Percentiles rank a stretch among this genome's conserved stretches.
Evolutionary conservation across 345 rosid genomes (phyloP).

Genomic region (Salix koriyanagi): DNA sequence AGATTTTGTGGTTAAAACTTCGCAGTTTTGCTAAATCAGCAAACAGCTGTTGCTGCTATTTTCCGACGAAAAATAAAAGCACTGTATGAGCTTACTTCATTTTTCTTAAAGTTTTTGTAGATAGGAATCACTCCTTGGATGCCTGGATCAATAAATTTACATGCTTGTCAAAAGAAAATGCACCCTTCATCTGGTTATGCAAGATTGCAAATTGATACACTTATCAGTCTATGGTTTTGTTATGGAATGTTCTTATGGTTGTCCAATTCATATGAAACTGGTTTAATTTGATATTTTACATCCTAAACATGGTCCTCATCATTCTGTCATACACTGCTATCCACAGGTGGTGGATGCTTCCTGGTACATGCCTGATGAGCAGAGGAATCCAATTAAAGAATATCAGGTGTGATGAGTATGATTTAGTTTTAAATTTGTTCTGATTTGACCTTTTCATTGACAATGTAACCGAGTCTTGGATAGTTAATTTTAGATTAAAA

Average conservation of each 20-base stretch:
- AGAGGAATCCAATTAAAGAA: slow-evolving; percentile 94
- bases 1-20: background rate
- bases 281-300: background rate
- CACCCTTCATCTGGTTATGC: background rate
- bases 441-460: background rate
- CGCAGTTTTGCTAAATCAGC: background rate
- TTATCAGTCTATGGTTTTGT: background rate
- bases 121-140: background rate
- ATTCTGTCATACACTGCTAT: background rate
- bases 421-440: background rate
- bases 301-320: background rate
- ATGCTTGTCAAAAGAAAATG: background rate
- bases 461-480: background rate
- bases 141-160: background rate
- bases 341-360: slow-evolving; percentile 87
- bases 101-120: background rate
- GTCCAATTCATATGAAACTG: background rate
- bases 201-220: background rate
- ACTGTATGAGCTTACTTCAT: background rate
- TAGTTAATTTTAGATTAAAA: background rate
- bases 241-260: background rate
- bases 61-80: background rate
- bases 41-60: background rate
- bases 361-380: slow-evolving; percentile 99
- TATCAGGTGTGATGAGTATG: slow-evolving; percentile 60